Base-by-base conservation (phyloP, 23 red algal species). In the Gracilariopsis chorda region DNA sequence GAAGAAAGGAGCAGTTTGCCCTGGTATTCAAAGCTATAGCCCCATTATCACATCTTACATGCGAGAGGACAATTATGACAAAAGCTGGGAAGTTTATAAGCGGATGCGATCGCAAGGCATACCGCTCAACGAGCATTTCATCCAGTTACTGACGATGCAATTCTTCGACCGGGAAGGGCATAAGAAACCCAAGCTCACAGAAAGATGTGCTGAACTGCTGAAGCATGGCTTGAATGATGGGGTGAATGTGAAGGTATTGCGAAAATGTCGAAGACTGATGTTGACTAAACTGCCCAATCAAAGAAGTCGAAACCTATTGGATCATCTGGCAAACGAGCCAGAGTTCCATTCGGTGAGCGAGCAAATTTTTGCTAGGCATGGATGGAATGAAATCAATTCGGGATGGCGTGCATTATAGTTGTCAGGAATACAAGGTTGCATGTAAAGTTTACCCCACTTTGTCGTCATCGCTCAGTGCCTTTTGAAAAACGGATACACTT, bases 321-420 rank as follows among this genome's bases (percentile, higher is more conserved):
- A 76, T n/a, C 48, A 76, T 5, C 28, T 92, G 28, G 63, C 63
- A 16, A 49, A 77, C 40, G 63, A 57, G 33, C 67, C 84, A 33
- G 84, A 88, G 20, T 57, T 82, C 34, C 77, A 44, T 48, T 48
- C 77, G 32, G 77, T 58, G 28, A 92, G 88, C 77, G 88, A 83
- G 53, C 57, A 43, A 62, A 92, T 92, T 32, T 92, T 92, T 45
- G 88, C 82, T 24, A 82, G 74, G 24, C 88, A 92, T 83, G 88
- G 88, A 0, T 92, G 88, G 88, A 92, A 92, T 61, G 51, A 82
- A 16, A 92, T 92, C 57, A 77, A 92, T 14, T 92, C 88, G 3
- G 63, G 88, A n/a, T 92, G 88, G 88, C 44, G 88, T 27, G 76
- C 75, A 36, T 83, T 92, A 29, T 92, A 60, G 45, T 21, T 16